These are phyloP conservation scores for Pyricularia grisea DNA, from an alignment of 2,329 filamentous ascomycete genomes.

Conservation along the genomic window DNA sequence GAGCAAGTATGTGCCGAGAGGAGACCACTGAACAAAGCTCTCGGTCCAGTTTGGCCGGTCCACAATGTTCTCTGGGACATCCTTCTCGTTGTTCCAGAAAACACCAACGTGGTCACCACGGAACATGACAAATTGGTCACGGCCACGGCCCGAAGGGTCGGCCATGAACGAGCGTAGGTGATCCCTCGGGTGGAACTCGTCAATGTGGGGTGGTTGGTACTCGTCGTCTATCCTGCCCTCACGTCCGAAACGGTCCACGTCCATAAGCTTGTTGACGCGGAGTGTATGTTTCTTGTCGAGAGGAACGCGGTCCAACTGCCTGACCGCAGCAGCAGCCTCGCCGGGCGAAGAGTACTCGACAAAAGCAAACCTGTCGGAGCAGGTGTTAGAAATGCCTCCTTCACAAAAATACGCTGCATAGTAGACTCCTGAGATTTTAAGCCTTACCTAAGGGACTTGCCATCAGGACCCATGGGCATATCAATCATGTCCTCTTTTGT, in stretches of 20 bases:
- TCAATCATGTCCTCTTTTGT: constrained; percentile 79
- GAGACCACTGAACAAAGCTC: constrained; percentile 96
- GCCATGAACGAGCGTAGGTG: constrained; percentile 90
- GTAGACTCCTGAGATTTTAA: neutral
- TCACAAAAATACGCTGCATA: constrained; percentile 6
- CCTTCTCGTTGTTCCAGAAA: constrained; percentile 97
- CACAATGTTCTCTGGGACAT: constrained; percentile 76
- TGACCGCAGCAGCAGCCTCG: constrained; percentile 82
- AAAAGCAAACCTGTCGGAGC: constrained; percentile 71
- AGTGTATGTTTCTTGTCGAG: constrained; percentile 97
- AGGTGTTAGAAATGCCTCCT: neutral
- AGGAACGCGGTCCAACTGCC: constrained; percentile 74
- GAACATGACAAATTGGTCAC: constrained; percentile 95
- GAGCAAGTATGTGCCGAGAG: constrained; percentile 84
- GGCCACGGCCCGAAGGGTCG: constrained; percentile 67
- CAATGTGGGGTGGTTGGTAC: constrained; percentile 72
- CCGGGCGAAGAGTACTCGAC: constrained; percentile 89
- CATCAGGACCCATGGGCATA: constrained; percentile 88
- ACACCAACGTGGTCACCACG: constrained; percentile 85
- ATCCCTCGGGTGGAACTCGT: constrained; percentile 84
- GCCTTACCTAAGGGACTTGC: constrained; percentile 71
- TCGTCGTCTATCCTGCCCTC: constrained; percentile 91
- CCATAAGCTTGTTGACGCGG: constrained; percentile 94
- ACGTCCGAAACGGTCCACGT: constrained; percentile 91
- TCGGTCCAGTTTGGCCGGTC: constrained; percentile 97